Conservation (phyloP, 2,329 filamentous ascomycete species). For the Sphaerulina vaccinii region DNA sequence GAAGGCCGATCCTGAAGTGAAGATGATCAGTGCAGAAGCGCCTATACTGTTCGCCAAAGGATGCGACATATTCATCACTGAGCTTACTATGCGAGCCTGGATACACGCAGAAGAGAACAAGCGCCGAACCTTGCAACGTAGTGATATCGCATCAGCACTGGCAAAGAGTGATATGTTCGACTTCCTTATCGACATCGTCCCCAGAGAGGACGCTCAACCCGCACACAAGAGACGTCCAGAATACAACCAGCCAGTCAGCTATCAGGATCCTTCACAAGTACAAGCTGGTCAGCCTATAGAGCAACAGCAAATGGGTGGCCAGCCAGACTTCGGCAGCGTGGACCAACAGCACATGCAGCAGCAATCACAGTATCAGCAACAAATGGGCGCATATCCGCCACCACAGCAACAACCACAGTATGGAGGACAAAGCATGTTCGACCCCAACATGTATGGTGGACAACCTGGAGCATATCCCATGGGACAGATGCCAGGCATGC, state of each 20-base stretch:
- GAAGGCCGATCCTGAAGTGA: conserved; percentile 98
- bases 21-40: conserved; percentile 99
- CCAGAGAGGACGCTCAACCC: conserved; percentile 84
- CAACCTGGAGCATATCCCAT: conserved; percentile 33
- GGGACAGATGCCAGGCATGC: conserved; percentile 35
- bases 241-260: conserved; percentile 41
- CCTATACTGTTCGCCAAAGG: conserved; percentile 98
- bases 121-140: conserved; percentile 87
- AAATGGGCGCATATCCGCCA: conserved; percentile 78
- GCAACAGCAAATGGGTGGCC: conserved; percentile 33
- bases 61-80: conserved; percentile 93
- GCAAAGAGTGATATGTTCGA: conserved; percentile 99
- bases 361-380: conserved; percentile 64
- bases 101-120: conserved; percentile 99
- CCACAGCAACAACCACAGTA: conserved; percentile 76
- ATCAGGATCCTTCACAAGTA: conserved; percentile 54
- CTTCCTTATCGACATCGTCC: conserved; percentile 98
- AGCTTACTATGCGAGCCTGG: conserved; percentile 98
- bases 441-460: conserved; percentile 71
- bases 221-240: conserved; percentile 69
- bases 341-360: conserved; percentile 35
- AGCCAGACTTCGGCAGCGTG: conserved; percentile 36
- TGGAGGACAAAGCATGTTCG: conserved; percentile 76
- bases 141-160: conserved; percentile 91
- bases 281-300: conserved; percentile 38